Conservation (phyloP, 2,329 filamentous ascomycete species). For the Venturiaceae sp. region DNA sequence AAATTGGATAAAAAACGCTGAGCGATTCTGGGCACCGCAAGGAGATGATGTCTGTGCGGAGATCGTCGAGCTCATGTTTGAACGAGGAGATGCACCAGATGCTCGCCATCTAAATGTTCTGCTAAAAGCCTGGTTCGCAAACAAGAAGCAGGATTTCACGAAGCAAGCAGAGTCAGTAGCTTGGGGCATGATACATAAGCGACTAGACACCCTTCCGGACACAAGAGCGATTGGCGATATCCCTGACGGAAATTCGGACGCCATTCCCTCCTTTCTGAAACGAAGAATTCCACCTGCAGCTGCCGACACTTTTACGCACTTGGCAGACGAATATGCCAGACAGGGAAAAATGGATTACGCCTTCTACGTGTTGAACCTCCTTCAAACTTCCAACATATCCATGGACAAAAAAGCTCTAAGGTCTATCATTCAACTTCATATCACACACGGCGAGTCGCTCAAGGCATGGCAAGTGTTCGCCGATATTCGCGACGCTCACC, state of each 20-base stretch:
- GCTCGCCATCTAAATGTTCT: background rate
- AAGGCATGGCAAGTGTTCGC: background rate
- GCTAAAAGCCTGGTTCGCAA: slow-evolving; percentile 1
- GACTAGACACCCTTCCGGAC: background rate
- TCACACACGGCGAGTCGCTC: background rate
- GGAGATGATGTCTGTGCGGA: background rate
- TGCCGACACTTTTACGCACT: background rate
- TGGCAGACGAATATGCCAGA: slow-evolving; percentile 1
- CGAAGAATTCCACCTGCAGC: background rate
- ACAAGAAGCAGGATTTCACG: background rate
- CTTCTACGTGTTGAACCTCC: background rate
- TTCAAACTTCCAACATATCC: background rate
- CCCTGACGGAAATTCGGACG: background rate
- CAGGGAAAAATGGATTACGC: background rate
- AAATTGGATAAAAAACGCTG: background rate
- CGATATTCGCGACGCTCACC: background rate
- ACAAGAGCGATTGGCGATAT: background rate
- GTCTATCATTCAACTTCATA: background rate
- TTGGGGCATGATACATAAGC: slow-evolving; percentile 3
- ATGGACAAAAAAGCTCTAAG: background rate
- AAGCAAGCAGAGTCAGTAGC: slow-evolving; percentile 2
- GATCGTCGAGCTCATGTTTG: slow-evolving; percentile 7
- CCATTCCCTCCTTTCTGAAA: background rate
- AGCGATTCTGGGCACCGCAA: background rate
- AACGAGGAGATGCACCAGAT: background rate